Base-by-base conservation (phyloP, 2,329 filamentous ascomycete genomes). In the Drechslerella coelobrocha region DNA sequence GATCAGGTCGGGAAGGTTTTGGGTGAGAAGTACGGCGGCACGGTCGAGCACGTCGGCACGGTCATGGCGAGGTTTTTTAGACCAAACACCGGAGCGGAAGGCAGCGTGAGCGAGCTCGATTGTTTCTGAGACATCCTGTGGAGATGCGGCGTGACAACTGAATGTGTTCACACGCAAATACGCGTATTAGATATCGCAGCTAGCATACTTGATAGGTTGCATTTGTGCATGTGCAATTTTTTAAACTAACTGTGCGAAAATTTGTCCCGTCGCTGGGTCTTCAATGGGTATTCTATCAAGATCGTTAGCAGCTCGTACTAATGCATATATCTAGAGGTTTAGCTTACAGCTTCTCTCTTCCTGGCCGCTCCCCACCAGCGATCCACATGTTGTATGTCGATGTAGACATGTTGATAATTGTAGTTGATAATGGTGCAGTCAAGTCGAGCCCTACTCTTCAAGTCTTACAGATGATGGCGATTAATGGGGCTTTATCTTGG, bases 21-120 rank as follows among this genome's bases (percentile, higher is more conserved):
- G 76, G 1, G 81, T 80, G 2, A 90, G 81, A 0, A 88, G 80
- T 0, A 78, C 76, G 0, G 87, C 86, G 7, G 84, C 83, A 56
- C 80, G 83, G 56, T 88, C 86, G 10, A 90, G 81, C 6, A 88
- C 84, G 19, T 85, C 82, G 65, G 86, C 88, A 21, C 87, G 85
- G 8, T 80, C 75, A 53, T 87, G 83, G 14, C 84, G 81, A 1
- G 86, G 80, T 1, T 82, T 81, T 56, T 79, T 82, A 1, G 86
- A 86, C 86, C 85, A 88, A 34, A 80, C 61, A 17, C 85, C 84
- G 0, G 79, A 79, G 48, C 80, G 78, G 79, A 85, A 86, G 23
- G 78, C 77, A 8, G 74, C 73, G 56, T 84, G 81, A 39, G 83
- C 83, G 3, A 76, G 69, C 24, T 76, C 59, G 17, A 84, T 76